Evolutionary conservation across 176 grass and related monocot species (phyloP), one percentile per base, ranked within the genome.

Genomic region (Guadua angustifolia): DNA sequence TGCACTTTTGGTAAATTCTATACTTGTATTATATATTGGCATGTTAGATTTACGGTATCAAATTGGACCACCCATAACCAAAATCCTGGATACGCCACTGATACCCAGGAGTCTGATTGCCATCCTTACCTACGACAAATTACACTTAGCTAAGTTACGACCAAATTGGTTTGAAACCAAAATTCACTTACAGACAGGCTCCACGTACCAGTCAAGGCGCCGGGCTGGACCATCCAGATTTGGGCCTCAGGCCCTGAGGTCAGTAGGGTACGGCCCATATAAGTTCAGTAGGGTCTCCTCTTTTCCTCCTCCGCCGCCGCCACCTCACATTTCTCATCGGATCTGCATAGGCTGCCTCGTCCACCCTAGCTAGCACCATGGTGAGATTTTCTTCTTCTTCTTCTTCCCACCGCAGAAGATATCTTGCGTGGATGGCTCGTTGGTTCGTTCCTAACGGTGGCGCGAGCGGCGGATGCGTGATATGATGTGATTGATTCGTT

Each of bases 291-390:
- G 69, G 80, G 42, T 50, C 12, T 7, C 10, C 52, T 46, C 17
- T 18, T 53, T 35, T 24, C 18, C 51, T 40, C 66, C 52, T 0
- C 13, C 14, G 35, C 64, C 65, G 50, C 6, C n/a, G 50, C 38
- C 49, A 36, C 66, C 66, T 2, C 68, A 9, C 45, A 12, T 18
- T 12, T 0, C 50, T 42, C 64, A 55, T 62, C 80, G 11, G 18
- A 7, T 73, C 44, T 33, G 69, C 63, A 73, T 26, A 16, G 80
- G 7, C 55, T 19, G 58, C 79, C 53, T 6, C 43, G 53, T 40
- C 21, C 69, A 44, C 60, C 55, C 19, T 56, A 56, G 53, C 53
- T n/a, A 3, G 19, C 80, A 49, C 69, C 69, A 82, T 82, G 69
- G 80, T 82, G 68, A 73, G 69, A 1, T 16, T 61, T 32, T 18